phyloP scores from a whole-genome alignment of 1,284 basidiomycete genomes.

The Moesziomyces sp. region DNA sequence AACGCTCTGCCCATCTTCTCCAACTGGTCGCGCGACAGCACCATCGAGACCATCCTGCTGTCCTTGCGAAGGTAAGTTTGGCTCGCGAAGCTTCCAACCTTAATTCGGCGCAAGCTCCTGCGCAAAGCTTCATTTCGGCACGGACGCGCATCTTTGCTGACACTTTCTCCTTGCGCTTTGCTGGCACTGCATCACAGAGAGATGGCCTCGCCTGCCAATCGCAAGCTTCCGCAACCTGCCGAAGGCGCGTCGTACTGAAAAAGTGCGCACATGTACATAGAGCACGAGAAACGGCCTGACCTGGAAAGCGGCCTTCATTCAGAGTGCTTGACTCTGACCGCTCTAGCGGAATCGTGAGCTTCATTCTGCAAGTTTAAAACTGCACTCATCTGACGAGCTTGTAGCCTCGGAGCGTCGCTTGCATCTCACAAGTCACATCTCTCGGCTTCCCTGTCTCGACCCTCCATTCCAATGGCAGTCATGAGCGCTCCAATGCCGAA shows the following conservation, averaged over 20 bases:
- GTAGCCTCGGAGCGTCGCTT: too few relatives aligned
- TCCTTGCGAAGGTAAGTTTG: slow-evolving; percentile 63
- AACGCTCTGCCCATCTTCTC: slow-evolving; percentile 57
- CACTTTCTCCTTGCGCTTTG: slow-evolving; percentile 9
- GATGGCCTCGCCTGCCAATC: slow-evolving; percentile 89
- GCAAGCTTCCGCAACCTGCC: slow-evolving; percentile 92
- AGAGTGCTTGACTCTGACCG: too few relatives aligned
- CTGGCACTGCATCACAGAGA: slow-evolving; percentile 72
- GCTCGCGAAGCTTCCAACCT: slow-evolving; percentile 2
- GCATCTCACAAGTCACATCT: too few relatives aligned
- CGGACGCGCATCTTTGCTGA: neutral
- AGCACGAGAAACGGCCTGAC: slow-evolving; percentile 8
- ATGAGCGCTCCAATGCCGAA: too few relatives aligned
- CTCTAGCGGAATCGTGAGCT: too few relatives aligned
- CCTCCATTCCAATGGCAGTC: too few relatives aligned
- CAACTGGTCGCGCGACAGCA: slow-evolving; percentile 64
- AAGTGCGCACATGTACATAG: slow-evolving; percentile 25
- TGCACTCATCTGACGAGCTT: too few relatives aligned
- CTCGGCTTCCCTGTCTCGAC: too few relatives aligned
- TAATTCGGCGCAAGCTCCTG: neutral
- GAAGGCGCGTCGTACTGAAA: slow-evolving; percentile 74
- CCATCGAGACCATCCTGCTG: slow-evolving; percentile 64
- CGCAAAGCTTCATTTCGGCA: slow-evolving; percentile 2
- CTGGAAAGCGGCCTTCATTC: too few relatives aligned
- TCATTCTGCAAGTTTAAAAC: too few relatives aligned